Base-by-base conservation (phyloP, 1,284 basidiomycete genomes). In the Paramarasmius palmivorus region DNA sequence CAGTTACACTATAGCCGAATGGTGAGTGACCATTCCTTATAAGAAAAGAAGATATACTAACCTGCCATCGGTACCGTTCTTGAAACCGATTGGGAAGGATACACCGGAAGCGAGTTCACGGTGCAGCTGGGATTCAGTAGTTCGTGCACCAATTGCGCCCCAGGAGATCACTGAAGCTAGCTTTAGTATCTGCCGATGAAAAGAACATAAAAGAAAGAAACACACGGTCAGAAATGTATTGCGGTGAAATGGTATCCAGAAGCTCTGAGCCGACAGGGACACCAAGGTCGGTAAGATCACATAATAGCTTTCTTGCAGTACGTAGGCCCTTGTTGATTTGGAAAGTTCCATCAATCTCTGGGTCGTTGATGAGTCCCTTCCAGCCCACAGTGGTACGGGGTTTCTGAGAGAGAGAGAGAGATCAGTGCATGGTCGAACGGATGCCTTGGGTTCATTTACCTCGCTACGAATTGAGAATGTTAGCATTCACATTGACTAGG, bases 51-150 rank as follows among this genome's bases (percentile, higher is more conserved):
- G 12, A 40, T 39, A 77, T 70, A 57, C 77, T 65, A 59, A 93
- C 86, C 89, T 90, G 49, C 96, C 96, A 69, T 98, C 95, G 4
- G 96, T 98, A 51, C 95, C 95, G 71, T 99, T 99, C 75, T 99
- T 99, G 88, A 99, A 99, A n/a, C 96, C 92, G 58, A 93, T 90
- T 12, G 92, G 92, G 82, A 93, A 92, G 47, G 90, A 92, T 29
- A 90, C 84, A 66, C 92, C 92, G n/a, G 85, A 89, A 2, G 93
- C 92, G 49, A 96, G 87, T 73, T 97, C 95, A 56, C 94, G 86
- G 66, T 96, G 94, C 9, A 97, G 84, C 69, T 97, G 95, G 4
- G 88, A 92, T 72, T 97, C 92, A 52, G 96, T 99, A 14, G 96
- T 99, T 52, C 96, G 83, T 2, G 97, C 96, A 40, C 96, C 96